Evolutionary conservation across 2,329 filamentous ascomycete genomes (phyloP).

Genomic region (Diplocarpon rosae): DNA sequence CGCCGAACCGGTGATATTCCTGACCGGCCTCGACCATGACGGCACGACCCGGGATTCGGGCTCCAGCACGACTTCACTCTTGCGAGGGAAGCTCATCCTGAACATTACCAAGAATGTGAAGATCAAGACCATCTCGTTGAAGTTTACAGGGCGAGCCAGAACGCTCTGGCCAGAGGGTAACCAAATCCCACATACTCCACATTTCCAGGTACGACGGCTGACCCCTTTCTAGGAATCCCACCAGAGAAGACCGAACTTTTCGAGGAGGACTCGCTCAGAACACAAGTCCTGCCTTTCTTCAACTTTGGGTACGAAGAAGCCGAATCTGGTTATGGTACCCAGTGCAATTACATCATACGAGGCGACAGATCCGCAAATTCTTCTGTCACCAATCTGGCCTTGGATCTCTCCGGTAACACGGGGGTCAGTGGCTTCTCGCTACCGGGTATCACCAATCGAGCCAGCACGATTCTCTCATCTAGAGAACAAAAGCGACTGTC

Average conservation of each 20-base stretch:
- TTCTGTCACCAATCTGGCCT: constrained; percentile 19
- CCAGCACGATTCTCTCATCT: constrained; percentile 17
- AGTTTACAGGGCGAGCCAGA: constrained; percentile 71
- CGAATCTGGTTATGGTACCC: constrained; percentile 48
- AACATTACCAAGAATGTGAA: constrained; percentile 83
- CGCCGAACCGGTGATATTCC: constrained; percentile 69
- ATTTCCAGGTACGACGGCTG: no score
- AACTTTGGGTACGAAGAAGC: constrained; percentile 58
- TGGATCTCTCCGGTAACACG: constrained; percentile 1
- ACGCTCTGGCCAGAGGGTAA: constrained; percentile 94
- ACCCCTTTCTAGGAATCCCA: constrained; percentile 53
- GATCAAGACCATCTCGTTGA: constrained; percentile 81
- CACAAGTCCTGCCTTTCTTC: constrained; percentile 86
- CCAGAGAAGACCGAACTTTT: constrained; percentile 73
- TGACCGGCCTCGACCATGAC: constrained; percentile 62
- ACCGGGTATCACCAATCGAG: constrained; percentile 17
- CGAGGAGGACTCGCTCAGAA: constrained; percentile 77
- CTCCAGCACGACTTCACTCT: constrained; percentile 52
- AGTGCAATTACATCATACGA: constrained; percentile 42
- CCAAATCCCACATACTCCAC: constrained; percentile 29
- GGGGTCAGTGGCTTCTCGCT: constrained; percentile 16
- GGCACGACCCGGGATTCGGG: constrained; percentile 20
- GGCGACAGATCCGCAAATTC: constrained; percentile 21
- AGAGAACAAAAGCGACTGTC: constrained; percentile 45
- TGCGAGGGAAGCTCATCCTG: constrained; percentile 74